A percentile compares a stretch with the other conserved stretches of the same genome.
Evolutionary conservation across 768 basidiomycete species (phyloP).

Genomic region (Russula ochroleuca): DNA sequence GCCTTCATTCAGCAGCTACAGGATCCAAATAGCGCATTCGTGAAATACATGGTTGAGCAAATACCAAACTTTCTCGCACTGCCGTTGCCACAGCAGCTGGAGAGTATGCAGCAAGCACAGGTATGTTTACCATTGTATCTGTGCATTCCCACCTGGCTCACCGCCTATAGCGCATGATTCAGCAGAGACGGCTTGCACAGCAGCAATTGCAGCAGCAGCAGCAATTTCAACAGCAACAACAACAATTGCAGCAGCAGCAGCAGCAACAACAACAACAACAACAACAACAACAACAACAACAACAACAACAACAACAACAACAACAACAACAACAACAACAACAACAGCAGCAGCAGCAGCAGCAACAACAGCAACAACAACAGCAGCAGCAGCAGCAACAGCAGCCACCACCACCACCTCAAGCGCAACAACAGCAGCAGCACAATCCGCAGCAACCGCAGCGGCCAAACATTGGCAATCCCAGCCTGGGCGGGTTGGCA

Average conservation of each 20-base stretch:
- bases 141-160: conserved; percentile 3
- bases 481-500: conserved; percentile 7
- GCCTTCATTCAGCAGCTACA: conserved; percentile 25
- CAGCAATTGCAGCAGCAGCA: conserved; percentile 20
- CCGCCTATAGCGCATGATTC: conserved; percentile 12
- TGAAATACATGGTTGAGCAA: conserved; percentile 26
- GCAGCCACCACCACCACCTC: conserved; percentile 32
- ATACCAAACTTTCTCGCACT: conserved; percentile 24
- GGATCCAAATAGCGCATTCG: conserved; percentile 25
- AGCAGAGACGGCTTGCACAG: conserved; percentile 15
- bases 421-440: conserved; percentile 31
- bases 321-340: conserved; percentile 33
- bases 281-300: background rate
- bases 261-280: conserved; percentile 15
- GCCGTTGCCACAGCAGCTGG: conserved; percentile 21
- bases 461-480: conserved; percentile 26
- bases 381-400: conserved; percentile 19
- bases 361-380: conserved; percentile 20
- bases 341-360: conserved; percentile 8
- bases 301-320: conserved; percentile 31
- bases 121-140: conserved; percentile 11
- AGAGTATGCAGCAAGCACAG: conserved; percentile 26
- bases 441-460: conserved; percentile 33
- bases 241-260: conserved; percentile 22
- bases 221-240: conserved; percentile 16